Base-by-base conservation (phyloP, 768 basidiomycete species). In the Lactarius sp. region DNA sequence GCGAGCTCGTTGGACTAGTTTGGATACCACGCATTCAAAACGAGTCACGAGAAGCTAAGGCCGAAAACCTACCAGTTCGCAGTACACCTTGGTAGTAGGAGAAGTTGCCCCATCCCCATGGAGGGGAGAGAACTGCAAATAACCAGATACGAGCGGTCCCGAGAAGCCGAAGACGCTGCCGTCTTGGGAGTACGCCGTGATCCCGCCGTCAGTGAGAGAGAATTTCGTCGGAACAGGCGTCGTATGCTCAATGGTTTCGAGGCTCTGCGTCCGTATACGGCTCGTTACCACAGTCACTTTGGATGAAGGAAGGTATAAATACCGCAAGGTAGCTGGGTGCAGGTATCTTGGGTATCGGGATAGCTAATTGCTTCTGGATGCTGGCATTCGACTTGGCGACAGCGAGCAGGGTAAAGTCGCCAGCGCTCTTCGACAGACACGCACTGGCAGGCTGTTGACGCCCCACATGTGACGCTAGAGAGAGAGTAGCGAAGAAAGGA, bases 201-300 rank as follows among this genome's bases (percentile, higher is more conserved):
- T 39, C 18, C 41, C 59, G 37, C 52, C 58, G 14, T 64, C n/a
- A 8, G 8, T 22, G 33, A 64, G 18, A 18, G 13, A 14, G 39
- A 64, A 60, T 42, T 53, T 55, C 42, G 14, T 14, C 6, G 52
- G n/a, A n/a, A n/a, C n/a, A n/a, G n/a, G n/a, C n/a, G n/a, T n/a
- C n/a, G n/a, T n/a, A n/a, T n/a, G n/a, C n/a, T n/a, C n/a, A 18
- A 55, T 42, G 8, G 51, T 39, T 9, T 55, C 56, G 7, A 51
- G 34, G 42, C n/a, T 64, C 62, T 64, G 34, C 20, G 5, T 46
- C 27, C 42, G 33, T 20, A 20, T 13, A 52, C 34, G 7, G 16
- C 9, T 16, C 16, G 10, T 64, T 39, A 64, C 31, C 51, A 16
- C 34, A 8, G 5, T 20, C 10, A 16, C 18, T 36, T 16, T 2